Evolutionary conservation across 2,329 filamentous ascomycete genomes (phyloP).

Genomic region (Metarhizium rileyi): DNA sequence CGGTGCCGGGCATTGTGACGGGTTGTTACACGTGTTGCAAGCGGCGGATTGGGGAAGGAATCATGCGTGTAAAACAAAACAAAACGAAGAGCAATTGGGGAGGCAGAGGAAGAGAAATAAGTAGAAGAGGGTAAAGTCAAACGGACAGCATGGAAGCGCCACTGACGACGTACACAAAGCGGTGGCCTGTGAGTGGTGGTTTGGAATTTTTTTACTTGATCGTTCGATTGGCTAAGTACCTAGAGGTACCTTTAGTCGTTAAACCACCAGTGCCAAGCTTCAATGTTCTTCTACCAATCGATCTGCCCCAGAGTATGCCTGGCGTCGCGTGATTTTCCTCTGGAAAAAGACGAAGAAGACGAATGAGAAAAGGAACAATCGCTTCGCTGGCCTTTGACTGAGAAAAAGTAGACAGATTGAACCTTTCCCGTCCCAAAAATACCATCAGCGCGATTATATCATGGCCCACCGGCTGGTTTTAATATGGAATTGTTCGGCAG

Average conservation of each 20-base stretch:
- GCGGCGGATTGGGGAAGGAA: too few species aligned
- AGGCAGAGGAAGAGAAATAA: background rate
- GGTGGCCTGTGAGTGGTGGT: background rate
- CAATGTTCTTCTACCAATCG: too few species aligned
- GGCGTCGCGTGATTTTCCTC: too few species aligned
- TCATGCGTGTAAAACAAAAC: too few species aligned
- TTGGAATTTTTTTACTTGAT: background rate
- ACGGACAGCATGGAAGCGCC: background rate
- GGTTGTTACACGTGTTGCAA: too few species aligned
- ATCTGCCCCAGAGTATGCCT: too few species aligned
- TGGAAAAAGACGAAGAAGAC: too few species aligned
- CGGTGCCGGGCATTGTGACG: constrained; percentile 59
- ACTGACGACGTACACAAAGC: background rate
- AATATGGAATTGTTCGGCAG: background rate
- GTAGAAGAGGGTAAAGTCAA: background rate
- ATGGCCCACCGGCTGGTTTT: background rate
- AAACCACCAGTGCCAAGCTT: background rate
- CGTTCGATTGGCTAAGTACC: background rate
- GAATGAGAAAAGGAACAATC: too few species aligned
- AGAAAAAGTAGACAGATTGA: too few species aligned
- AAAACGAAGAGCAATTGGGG: background rate
- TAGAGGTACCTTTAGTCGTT: too few species aligned
- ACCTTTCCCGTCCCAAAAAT: too few species aligned
- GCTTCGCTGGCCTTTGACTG: too few species aligned
- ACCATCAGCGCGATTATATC: background rate